phyloP scores from a whole-genome alignment of 1,139 yeast genomes.

The Insectozyma bohioensis region DNA sequence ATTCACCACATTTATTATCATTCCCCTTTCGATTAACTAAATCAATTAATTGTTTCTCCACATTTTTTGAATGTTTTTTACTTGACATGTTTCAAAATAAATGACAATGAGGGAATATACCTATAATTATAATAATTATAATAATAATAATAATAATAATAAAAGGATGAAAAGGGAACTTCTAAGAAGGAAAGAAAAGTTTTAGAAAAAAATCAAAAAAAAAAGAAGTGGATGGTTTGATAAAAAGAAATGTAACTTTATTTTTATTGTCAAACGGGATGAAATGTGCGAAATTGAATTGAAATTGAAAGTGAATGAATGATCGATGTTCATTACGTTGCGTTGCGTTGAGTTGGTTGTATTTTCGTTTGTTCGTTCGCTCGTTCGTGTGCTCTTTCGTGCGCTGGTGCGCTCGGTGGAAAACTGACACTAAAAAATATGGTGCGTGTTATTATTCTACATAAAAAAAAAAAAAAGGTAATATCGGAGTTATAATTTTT shows the following conservation, averaged over 20 bases:
- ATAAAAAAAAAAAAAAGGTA: background rate
- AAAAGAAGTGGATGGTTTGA: constrained; percentile 2
- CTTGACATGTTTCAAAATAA: constrained; percentile 13
- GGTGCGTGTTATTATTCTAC: no score
- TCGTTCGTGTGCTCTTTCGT: no score
- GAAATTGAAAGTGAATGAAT: no score
- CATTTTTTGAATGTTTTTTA: constrained; percentile 14
- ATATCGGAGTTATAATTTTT: no score
- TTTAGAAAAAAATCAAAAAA: background rate
- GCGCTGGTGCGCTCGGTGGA: no score
- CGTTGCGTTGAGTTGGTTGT: no score
- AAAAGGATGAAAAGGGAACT: background rate
- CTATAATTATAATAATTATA: background rate
- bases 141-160: background rate
- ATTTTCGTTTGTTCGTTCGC: no score
- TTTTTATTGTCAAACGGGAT: background rate
- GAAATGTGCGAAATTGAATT: no score
- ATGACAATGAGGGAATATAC: no score
- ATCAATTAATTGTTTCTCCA: constrained; percentile 45
- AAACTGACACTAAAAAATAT: no score
- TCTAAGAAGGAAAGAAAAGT: background rate
- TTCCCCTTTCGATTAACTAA: constrained; percentile 39
- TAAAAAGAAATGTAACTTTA: constrained; percentile 1
- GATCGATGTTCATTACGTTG: no score
- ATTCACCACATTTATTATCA: constrained; percentile 72